Percentiles rank a stretch among this genome's conserved stretches.
These are phyloP conservation scores for Penstemon newberryi DNA, from an alignment of 257 asterid species.

Conservation along the genomic window DNA sequence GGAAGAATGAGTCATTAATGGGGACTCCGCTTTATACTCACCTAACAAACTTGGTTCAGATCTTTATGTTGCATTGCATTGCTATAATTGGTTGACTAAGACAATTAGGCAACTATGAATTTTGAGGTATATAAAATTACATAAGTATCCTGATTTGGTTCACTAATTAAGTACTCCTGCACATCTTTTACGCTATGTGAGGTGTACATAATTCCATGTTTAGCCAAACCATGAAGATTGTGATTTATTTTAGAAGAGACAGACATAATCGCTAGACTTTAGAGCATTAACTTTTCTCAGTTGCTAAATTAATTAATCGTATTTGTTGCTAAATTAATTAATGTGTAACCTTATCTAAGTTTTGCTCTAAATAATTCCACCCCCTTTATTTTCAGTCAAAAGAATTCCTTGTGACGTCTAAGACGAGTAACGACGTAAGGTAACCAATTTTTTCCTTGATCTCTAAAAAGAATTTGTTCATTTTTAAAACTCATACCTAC, in stretches of 20 bases:
- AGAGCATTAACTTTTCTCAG: too few relatives aligned
- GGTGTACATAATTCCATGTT: background rate
- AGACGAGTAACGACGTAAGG: too few relatives aligned
- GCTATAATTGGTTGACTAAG: background rate
- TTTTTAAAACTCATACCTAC: too few relatives aligned
- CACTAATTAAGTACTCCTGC: background rate
- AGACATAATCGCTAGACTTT: too few relatives aligned
- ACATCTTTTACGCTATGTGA: background rate
- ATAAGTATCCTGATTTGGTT: background rate
- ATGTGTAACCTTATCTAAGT: too few relatives aligned
- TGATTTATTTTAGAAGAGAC: background rate
- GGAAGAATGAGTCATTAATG: background rate
- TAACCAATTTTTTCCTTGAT: too few relatives aligned
- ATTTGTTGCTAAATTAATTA: too few relatives aligned
- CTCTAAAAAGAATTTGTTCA: too few relatives aligned
- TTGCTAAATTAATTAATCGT: too few relatives aligned
- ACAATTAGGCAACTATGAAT: constrained; percentile 10
- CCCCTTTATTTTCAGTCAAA: too few relatives aligned
- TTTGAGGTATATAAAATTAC: background rate
- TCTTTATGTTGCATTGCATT: background rate
- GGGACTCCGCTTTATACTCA: constrained; percentile 15
- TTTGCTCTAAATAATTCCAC: too few relatives aligned
- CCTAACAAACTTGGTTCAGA: constrained; percentile 9
- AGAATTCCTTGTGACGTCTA: too few relatives aligned
- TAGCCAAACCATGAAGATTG: background rate